Conservation (phyloP, 441 rosid genomes). For the Syzygium syzygioides region DNA sequence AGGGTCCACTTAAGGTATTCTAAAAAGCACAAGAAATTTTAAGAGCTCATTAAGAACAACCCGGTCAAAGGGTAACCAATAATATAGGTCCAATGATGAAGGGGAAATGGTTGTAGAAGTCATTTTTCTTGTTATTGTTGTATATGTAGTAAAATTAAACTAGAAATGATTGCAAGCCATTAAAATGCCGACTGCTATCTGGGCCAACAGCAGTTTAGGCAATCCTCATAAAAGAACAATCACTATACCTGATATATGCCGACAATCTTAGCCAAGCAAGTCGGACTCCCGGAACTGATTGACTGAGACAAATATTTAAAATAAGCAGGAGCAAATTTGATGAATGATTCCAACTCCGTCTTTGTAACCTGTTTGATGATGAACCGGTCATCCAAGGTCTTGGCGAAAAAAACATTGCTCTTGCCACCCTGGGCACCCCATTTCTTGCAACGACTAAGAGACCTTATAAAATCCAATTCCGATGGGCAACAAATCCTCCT, state of each 20-base stretch:
- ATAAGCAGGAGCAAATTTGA: constrained; percentile 16
- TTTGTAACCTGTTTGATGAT: constrained; percentile 17
- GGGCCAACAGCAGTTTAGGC: background rate
- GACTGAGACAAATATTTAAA: constrained; percentile 12
- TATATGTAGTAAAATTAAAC: background rate
- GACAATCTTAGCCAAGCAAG: constrained; percentile 13
- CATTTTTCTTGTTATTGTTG: background rate
- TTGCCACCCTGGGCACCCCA: constrained; percentile 20
- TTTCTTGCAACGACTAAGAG: constrained; percentile 16
- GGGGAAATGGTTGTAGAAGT: background rate
- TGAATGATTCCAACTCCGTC: constrained; percentile 17
- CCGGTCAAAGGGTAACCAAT: background rate
- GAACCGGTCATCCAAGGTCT: constrained; percentile 17
- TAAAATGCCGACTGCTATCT: background rate
- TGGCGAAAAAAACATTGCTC: constrained; percentile 19
- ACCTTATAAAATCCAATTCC: constrained; percentile 10
- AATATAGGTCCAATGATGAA: background rate
- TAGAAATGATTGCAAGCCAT: background rate
- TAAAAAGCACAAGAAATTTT: background rate
- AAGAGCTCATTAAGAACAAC: background rate
- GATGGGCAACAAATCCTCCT: constrained; percentile 14
- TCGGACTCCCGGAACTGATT: constrained; percentile 4
- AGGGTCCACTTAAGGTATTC: background rate
- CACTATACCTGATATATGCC: constrained; percentile 13
- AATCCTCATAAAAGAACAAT: background rate